phyloP scores from a whole-genome alignment of 176 grass and related monocot genomes.

The Oryza meridionalis region DNA sequence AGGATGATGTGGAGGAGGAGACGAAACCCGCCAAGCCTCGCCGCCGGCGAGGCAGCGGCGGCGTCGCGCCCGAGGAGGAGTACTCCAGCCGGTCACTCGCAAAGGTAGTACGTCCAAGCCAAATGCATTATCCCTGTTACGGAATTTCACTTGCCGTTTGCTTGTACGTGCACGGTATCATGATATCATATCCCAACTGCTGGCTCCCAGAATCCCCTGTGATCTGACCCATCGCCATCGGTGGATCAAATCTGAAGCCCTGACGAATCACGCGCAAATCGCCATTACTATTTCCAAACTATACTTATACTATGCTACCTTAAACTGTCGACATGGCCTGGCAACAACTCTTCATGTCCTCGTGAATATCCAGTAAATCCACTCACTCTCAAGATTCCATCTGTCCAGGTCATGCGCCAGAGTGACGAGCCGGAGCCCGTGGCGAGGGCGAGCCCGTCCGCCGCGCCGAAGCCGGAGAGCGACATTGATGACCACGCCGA shows the following conservation, averaged over 20 bases:
- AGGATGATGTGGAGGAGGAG: conserved; percentile 36
- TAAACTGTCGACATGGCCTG: background rate
- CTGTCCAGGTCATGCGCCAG: conserved; percentile 41
- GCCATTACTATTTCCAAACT: conserved; percentile 8
- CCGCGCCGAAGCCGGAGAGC: background rate
- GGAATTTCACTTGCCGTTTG: background rate
- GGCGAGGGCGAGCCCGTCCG: background rate
- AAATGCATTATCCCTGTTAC: background rate
- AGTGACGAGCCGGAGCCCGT: background rate
- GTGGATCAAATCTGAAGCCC: background rate
- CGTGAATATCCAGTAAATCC: background rate
- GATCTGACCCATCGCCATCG: conserved; percentile 14
- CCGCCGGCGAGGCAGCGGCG: conserved; percentile 29
- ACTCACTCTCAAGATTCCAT: background rate
- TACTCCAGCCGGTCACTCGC: conserved; percentile 51
- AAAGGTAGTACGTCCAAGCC: conserved; percentile 29
- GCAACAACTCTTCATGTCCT: conserved; percentile 23
- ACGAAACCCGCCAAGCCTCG: conserved; percentile 37
- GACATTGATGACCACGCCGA: background rate
- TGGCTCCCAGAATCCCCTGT: background rate
- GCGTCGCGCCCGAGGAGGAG: conserved; percentile 3
- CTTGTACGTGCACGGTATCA: conserved; percentile 1
- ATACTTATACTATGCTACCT: background rate
- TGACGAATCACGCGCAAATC: background rate
- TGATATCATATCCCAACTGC: background rate